Evolutionary conservation across 495 filamentous ascomycete species (phyloP).

Genomic region (Cairneyella variabilis): DNA sequence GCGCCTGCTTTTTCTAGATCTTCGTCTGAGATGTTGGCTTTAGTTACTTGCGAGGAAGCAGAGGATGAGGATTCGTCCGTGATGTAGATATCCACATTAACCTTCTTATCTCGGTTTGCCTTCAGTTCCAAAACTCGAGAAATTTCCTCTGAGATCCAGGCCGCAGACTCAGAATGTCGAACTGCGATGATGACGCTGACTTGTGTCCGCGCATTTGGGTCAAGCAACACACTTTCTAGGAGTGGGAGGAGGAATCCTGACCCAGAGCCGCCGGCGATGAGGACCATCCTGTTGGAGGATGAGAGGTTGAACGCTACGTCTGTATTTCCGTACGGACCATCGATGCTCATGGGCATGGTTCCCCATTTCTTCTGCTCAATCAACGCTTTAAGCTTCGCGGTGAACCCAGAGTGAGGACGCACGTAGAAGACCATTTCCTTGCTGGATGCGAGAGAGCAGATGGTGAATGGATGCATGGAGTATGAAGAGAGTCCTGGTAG

Average conservation of each 20-base stretch:
- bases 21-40: neutral
- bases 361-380: constrained; percentile 35
- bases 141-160: neutral
- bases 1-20: neutral
- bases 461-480: constrained; percentile 78
- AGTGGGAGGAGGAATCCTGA: constrained; percentile 47
- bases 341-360: constrained; percentile 62
- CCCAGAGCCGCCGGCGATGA: constrained; percentile 54
- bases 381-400: constrained; percentile 10
- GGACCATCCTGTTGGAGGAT: constrained; percentile 35
- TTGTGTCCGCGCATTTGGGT: neutral
- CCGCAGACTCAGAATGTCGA: neutral
- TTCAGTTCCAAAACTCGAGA: neutral
- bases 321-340: constrained; percentile 65
- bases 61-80: neutral
- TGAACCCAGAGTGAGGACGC: constrained; percentile 3
- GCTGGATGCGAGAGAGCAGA: constrained; percentile 39
- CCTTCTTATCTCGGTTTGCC: neutral
- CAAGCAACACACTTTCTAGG: constrained; percentile 16
- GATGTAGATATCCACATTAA: neutral
- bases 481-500: constrained; percentile 59
- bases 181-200: neutral
- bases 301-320: constrained; percentile 12
- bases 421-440: constrained; percentile 9
- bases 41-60: neutral